Percentiles rank a stretch among this genome's conserved stretches.
Evolutionary conservation across 345 rosid genomes (phyloP).

Genomic region (Balakata baccata): DNA sequence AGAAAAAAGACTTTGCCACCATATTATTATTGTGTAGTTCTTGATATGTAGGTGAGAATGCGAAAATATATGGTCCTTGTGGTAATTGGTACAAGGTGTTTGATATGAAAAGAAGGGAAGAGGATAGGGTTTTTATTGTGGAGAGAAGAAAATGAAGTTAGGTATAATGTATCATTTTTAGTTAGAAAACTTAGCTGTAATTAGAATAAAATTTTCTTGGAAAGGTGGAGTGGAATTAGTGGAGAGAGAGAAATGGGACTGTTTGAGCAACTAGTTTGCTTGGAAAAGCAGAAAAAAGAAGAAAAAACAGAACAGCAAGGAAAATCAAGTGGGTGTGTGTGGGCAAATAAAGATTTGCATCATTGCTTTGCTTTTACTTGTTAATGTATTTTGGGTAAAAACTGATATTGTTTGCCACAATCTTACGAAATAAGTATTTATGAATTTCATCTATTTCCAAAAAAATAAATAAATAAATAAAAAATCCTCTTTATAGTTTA

Average conservation of each 20-base stretch:
- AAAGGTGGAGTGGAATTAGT: conserved; percentile 5
- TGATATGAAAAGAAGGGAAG: conserved; percentile 4
- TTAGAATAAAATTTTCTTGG: not conserved
- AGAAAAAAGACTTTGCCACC: not conserved
- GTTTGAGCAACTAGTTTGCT: conserved; percentile 37
- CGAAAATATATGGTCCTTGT: not conserved
- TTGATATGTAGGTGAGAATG: not conserved
- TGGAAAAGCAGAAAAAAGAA: conserved; percentile 31
- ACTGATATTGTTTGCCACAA: conserved; percentile 1
- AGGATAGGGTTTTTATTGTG: conserved; percentile 16
- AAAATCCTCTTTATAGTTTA: too few relatives aligned
- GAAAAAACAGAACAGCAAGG: conserved; percentile 23
- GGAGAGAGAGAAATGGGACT: conserved; percentile 18
- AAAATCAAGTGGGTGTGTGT: conserved; percentile 34
- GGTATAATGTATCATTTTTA: conserved; percentile 19
- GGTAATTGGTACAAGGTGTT: not conserved
- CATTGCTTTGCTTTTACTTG: conserved; percentile 36
- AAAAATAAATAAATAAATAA: too few relatives aligned
- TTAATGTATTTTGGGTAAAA: conserved; percentile 9
- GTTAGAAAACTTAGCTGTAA: not conserved
- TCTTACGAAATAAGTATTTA: conserved; percentile 17
- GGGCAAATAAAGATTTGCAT: conserved; percentile 24
- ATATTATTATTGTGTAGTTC: conserved; percentile 13
- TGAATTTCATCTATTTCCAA: not conserved
- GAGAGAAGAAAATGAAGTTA: not conserved